A percentile compares a stretch with the other conserved stretches of the same genome.
Evolutionary conservation across 768 basidiomycete genomes (phyloP).

Genomic region (Lactifluus volemus): DNA sequence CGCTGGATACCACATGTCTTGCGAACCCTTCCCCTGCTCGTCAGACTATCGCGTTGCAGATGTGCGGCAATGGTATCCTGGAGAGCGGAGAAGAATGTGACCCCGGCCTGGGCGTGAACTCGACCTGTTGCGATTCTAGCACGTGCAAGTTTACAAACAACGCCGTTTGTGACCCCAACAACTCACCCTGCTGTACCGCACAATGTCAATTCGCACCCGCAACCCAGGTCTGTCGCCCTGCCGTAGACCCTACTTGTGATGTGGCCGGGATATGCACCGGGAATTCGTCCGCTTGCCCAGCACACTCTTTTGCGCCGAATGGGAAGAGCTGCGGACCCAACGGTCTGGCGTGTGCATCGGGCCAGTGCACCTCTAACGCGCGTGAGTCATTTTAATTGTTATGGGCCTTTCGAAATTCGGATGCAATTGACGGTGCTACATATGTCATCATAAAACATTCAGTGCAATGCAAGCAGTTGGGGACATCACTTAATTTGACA

Average conservation of each 20-base stretch:
- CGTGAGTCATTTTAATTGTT: conserved; percentile 35
- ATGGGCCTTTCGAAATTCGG: background rate
- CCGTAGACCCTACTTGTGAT: conserved; percentile 62
- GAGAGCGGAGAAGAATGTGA: conserved; percentile 84
- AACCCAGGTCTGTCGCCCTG: conserved; percentile 61
- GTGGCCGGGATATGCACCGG: conserved; percentile 68
- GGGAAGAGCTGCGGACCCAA: conserved; percentile 58
- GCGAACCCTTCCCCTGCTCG: conserved; percentile 40
- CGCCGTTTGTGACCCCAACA: conserved; percentile 73
- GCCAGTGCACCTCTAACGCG: conserved; percentile 66
- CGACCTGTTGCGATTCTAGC: conserved; percentile 62
- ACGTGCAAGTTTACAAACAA: conserved; percentile 68
- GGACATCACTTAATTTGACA: conserved; percentile 61
- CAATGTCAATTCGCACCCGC: conserved; percentile 61
- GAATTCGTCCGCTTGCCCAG: conserved; percentile 60
- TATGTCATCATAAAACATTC: conserved; percentile 2
- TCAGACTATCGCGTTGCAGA: conserved; percentile 49
- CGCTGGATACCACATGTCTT: conserved; percentile 60
- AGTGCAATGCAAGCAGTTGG: conserved; percentile 73
- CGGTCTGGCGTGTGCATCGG: conserved; percentile 66
- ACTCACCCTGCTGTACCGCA: conserved; percentile 64
- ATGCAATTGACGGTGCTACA: conserved; percentile 7
- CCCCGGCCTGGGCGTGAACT: conserved; percentile 52
- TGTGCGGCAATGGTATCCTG: conserved; percentile 81
- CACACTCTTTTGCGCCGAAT: conserved; percentile 52